Conservation (phyloP, 768 basidiomycete genomes). For the Multifurca ochricompacta region DNA sequence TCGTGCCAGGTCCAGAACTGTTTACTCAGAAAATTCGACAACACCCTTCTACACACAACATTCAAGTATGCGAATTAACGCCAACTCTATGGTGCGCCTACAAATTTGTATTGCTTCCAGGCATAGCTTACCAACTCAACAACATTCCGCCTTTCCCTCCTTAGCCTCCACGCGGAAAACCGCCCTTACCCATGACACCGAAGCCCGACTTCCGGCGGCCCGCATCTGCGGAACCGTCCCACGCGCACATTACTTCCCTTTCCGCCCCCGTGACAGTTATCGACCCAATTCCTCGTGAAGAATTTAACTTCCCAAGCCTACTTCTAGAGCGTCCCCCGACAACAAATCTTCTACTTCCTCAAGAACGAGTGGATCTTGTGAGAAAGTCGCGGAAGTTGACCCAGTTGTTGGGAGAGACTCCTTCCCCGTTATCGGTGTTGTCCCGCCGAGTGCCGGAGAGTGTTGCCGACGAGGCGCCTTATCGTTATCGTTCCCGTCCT, state of each 20-base stretch:
- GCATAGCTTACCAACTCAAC: background rate
- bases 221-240: conserved; percentile 17
- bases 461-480: background rate
- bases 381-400: conserved; percentile 69
- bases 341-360: conserved; percentile 55
- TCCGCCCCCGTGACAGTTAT: conserved; percentile 4
- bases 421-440: conserved; percentile 23
- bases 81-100: conserved; percentile 5
- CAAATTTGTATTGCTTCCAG: background rate
- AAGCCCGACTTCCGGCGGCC: conserved; percentile 40
- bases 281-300: conserved; percentile 16
- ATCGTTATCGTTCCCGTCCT: background rate
- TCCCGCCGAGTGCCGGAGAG: conserved; percentile 7
- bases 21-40: background rate
- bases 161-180: conserved; percentile 27
- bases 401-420: conserved; percentile 70
- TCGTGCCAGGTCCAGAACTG: conserved; percentile 6
- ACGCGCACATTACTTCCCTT: conserved; percentile 5
- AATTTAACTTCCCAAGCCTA: conserved; percentile 5
- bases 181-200: conserved; percentile 39
- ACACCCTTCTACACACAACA: background rate
- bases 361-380: conserved; percentile 65
- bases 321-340: conserved; percentile 45
- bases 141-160: background rate
- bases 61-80: conserved; percentile 5